Evolutionary conservation across 108 stramenopile genomes (phyloP), one percentile per base, ranked within the genome.

Genomic region (Nannochloropsis oceanica): DNA sequence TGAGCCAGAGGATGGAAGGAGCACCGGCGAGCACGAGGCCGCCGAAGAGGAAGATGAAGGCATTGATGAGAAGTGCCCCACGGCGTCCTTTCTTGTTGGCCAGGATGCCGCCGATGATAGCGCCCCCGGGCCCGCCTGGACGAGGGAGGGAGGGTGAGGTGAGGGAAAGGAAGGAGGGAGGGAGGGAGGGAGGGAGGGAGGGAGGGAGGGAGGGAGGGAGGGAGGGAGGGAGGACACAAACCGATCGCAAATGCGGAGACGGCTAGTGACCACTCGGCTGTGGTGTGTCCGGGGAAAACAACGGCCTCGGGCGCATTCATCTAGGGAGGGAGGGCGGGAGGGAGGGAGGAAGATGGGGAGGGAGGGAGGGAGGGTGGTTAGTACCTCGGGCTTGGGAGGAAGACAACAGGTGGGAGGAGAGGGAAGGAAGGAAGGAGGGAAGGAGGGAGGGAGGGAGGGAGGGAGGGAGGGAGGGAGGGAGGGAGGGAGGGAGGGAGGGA

Each of bases 1-100:
- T 94, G 42, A 99, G 90, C 25, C 93, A 87, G 81, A 84, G 80
- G 88, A 98, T 92, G 81, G 91, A 91, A 8, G 88, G 92, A 0
- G 96, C 95, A 83, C 87, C 42, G 25, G 84, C 42, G 24, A 91
- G 85, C 27, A 86, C 43, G 26, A 89, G 24, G 81, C 90, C 90
- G 13, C 89, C 89, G 26, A 85, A 14, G 5, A 91, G 84, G 42
- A 89, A 91, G 42, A 91, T 85, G 89, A 89, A 89, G n/a, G 87
- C 73, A 84, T 91, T 89, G 43, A 87, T 84, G 14, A 87, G 18
- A 24, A 91, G 86, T 10, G 90, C 90, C 25, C 44, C 89, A 43
- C 87, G 79, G 27, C 90, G 27, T 11, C 90, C 89, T 18, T 27
- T 84, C 2, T 18, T 11, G 79, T 90, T 90, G 13, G 89, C 86